Percentiles rank a stretch among this genome's conserved stretches.
These are phyloP conservation scores for Fusarium sp. DNA, from an alignment of 2,329 filamentous ascomycete genomes.

Conservation along the genomic window DNA sequence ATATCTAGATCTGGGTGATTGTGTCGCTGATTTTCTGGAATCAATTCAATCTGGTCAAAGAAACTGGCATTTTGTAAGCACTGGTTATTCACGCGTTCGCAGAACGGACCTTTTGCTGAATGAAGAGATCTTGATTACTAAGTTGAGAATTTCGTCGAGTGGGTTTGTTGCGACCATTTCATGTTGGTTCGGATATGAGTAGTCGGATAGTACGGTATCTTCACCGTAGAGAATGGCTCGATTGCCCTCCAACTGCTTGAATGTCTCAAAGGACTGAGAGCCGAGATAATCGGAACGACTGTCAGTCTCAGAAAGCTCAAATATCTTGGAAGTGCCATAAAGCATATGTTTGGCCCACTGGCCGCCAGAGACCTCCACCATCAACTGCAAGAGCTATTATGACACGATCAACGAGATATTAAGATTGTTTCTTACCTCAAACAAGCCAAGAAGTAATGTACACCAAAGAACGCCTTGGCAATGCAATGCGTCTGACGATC, in stretches of 20 bases:
- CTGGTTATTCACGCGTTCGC: accelerated
- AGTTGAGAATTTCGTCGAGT: background rate
- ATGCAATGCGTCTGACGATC: background rate
- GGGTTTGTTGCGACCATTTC: accelerated
- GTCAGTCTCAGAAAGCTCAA: slow-evolving; percentile 9
- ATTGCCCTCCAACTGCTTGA: slow-evolving; percentile 35
- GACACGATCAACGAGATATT: too few species aligned
- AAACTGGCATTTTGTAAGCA: slow-evolving; percentile 9
- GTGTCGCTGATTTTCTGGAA: background rate
- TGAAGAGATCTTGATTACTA: slow-evolving; percentile 24
- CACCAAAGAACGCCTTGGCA: slow-evolving; percentile 37
- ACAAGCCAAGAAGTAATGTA: slow-evolving; percentile 41
- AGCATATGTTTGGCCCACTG: slow-evolving; percentile 44
- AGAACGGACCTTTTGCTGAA: slow-evolving; percentile 33
- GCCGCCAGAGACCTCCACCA: slow-evolving; percentile 38
- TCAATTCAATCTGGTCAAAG: slow-evolving; percentile 26
- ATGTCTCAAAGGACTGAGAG: slow-evolving; percentile 31
- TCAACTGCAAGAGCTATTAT: too few species aligned
- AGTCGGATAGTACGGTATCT: slow-evolving; percentile 30
- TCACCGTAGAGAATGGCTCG: slow-evolving; percentile 40
- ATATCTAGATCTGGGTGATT: background rate
- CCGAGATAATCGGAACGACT: background rate
- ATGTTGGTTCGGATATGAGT: background rate
- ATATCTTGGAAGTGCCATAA: slow-evolving; percentile 37
- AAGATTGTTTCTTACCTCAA: too few species aligned